Percentiles rank a stretch among this genome's conserved stretches.
These are phyloP conservation scores for Hypholoma sublateritium DNA, from an alignment of 768 basidiomycete genomes.

Conservation along the genomic window DNA sequence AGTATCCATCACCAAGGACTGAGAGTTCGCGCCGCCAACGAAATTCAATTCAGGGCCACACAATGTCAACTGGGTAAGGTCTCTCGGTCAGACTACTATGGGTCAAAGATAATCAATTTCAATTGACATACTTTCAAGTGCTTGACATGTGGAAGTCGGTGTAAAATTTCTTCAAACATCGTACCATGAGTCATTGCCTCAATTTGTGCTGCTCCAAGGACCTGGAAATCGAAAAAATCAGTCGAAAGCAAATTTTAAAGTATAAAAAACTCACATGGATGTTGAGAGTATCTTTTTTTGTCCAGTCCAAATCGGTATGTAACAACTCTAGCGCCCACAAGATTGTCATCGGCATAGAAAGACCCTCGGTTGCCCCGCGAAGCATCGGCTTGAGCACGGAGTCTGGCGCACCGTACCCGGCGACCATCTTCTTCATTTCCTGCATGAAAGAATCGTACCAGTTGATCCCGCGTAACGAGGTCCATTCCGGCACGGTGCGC, in stretches of 20 bases:
- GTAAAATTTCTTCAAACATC: constrained; percentile 35
- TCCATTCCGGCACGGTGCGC: constrained; percentile 23
- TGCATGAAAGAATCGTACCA: constrained; percentile 26
- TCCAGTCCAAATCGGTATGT: constrained; percentile 27
- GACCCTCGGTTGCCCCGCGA: constrained; percentile 23
- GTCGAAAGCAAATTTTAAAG: neutral
- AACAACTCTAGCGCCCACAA: constrained; percentile 30
- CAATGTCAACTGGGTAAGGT: constrained; percentile 18
- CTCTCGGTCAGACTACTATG: neutral
- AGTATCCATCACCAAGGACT: constrained; percentile 24
- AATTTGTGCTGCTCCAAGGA: constrained; percentile 25
- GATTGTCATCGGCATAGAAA: constrained; percentile 33
- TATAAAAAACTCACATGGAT: constrained; percentile 26
- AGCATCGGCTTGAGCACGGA: constrained; percentile 25
- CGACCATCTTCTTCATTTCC: constrained; percentile 11
- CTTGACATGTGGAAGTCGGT: constrained; percentile 30
- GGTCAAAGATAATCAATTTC: too few species aligned
- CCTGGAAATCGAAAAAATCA: constrained; percentile 10
- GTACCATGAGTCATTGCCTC: constrained; percentile 17
- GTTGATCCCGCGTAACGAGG: constrained; percentile 19
- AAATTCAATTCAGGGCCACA: constrained; percentile 24
- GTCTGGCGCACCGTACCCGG: constrained; percentile 15
- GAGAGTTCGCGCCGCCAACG: constrained; percentile 3
- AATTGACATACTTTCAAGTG: constrained; percentile 22
- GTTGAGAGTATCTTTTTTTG: constrained; percentile 25